Evolutionary conservation across 163 green algal species (phyloP), one percentile per base, ranked within the genome.

Genomic region (Volvox carteri): DNA sequence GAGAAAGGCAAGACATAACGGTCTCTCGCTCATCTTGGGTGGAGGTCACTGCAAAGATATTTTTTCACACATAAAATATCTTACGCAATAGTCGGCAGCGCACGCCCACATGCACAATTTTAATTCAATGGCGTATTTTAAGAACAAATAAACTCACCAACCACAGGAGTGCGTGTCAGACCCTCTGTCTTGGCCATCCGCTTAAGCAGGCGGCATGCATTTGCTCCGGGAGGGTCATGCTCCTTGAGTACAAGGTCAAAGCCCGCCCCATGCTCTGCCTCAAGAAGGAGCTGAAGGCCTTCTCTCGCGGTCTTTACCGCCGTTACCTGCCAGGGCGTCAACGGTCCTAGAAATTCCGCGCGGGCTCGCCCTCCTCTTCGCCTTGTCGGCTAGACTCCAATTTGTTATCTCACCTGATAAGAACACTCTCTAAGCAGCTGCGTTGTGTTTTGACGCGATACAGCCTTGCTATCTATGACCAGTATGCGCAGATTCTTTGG

Each of bases 181-280:
- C 87, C 52, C 11, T 92, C 73, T 33, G 92, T 73, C 35, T 77
- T 88, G 5, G 75, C 44, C 41, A 95, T 83, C 35, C 90, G 85
- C 23, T 91, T 76, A 30, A 97, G 86, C 14, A 97, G 92, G 14
- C 92, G 88, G 60, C 90, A 92, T 21, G 91, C 95, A 70, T 96
- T 94, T 21, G 89, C 90, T 8, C n/a, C 42, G 0, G 93, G 91
- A n/a, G 94, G 95, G 16, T 96, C 93, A 70, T 97, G 95, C 46
- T 95, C 92, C 73, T 97, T 97, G 16, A 97, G 77, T 7, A 97
- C 92, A 11, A 95, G 46, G 86, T 97, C 94, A 18, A 95, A 94
- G 48, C 46, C 6, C 7, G 50, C 35, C 9, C 37, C 68, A 60
- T 87, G 81, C 33, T 87, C 81, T 25, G 74, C 79, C 39, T 76